Evolutionary conservation across 306 rosid genomes (phyloP).

Genomic region (Hippophae rhamnoides): DNA sequence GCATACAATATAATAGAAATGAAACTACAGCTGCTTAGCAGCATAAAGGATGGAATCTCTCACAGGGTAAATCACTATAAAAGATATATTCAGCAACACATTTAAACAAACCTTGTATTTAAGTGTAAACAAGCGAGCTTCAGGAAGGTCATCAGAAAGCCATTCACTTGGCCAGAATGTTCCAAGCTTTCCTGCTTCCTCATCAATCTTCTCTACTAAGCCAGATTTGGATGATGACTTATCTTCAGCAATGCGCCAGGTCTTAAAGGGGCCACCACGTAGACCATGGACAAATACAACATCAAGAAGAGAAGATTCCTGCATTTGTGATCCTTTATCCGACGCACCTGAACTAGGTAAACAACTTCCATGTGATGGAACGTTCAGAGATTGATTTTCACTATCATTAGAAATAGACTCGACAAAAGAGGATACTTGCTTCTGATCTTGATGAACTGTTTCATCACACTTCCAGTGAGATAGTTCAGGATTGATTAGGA

Average conservation of each 20-base stretch:
- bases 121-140: slow-evolving; percentile 77
- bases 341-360: slow-evolving; percentile 21
- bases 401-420: slow-evolving; percentile 21
- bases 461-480: slow-evolving; percentile 74
- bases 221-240: slow-evolving; percentile 70
- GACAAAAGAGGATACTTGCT: slow-evolving; percentile 18
- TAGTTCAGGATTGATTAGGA: slow-evolving; percentile 74
- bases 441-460: slow-evolving; percentile 27
- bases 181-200: slow-evolving; percentile 92
- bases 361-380: too few relatives aligned
- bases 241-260: slow-evolving; percentile 93
- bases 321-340: slow-evolving; percentile 16
- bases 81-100: slow-evolving; percentile 2
- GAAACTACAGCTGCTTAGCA: not conserved
- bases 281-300: slow-evolving; percentile 90
- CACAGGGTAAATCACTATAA: too few relatives aligned
- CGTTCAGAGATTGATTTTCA: slow-evolving; percentile 5
- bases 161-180: slow-evolving; percentile 99
- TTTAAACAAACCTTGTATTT: slow-evolving; percentile 72
- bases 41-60: too few relatives aligned
- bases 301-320: slow-evolving; percentile 47
- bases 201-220: slow-evolving; percentile 91
- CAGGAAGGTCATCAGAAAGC: slow-evolving; percentile 83
- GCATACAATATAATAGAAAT: not conserved
- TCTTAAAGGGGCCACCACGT: slow-evolving; percentile 85